A percentile compares a stretch with the other conserved stretches of the same genome.
Conservation (phyloP, 495 filamentous ascomycete genomes). For the Aspergillus carlsbadensis region DNA sequence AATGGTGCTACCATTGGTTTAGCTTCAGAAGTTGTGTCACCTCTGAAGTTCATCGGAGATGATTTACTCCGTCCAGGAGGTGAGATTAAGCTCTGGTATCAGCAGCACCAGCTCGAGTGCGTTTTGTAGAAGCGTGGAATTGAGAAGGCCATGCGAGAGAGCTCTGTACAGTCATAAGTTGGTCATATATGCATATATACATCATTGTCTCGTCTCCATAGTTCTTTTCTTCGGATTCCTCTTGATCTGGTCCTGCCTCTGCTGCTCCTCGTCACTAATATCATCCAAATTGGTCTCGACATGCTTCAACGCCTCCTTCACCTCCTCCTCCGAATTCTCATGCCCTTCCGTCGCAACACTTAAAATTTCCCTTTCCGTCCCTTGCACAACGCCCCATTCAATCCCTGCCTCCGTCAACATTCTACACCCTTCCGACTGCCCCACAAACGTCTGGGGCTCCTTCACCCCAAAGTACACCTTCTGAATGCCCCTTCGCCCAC, state of each 20-base stretch:
- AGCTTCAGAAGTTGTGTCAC: too few relatives aligned
- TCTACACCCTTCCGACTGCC: conserved; percentile 68
- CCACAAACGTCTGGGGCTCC: conserved; percentile 88
- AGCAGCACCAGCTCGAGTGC: neutral
- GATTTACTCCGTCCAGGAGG: too few relatives aligned
- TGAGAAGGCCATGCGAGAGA: conserved; percentile 1
- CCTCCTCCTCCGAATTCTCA: conserved; percentile 42
- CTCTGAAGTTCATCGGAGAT: too few relatives aligned
- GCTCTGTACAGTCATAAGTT: too few relatives aligned
- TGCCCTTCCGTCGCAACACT: conserved; percentile 81
- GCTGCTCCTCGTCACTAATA: conserved; percentile 35
- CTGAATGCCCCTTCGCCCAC: conserved; percentile 53
- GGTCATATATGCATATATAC: too few relatives aligned
- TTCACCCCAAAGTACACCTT: conserved; percentile 85
- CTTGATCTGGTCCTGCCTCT: conserved; percentile 32
- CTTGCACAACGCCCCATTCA: conserved; percentile 64
- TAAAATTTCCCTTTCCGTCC: conserved; percentile 80
- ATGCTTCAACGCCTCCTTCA: conserved; percentile 29
- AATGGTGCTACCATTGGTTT: too few relatives aligned
- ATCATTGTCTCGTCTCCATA: conserved; percentile 31
- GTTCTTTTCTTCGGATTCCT: conserved; percentile 50
- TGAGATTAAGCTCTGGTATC: neutral
- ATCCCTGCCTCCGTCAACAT: conserved; percentile 75
- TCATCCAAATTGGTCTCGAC: conserved; percentile 35
- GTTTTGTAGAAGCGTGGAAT: neutral